Percentiles rank a stretch among this genome's conserved stretches.
These are phyloP conservation scores for Gryganskiella cystojenkinii DNA, from an alignment of 192 early-diverging fungal species.

Conservation along the genomic window DNA sequence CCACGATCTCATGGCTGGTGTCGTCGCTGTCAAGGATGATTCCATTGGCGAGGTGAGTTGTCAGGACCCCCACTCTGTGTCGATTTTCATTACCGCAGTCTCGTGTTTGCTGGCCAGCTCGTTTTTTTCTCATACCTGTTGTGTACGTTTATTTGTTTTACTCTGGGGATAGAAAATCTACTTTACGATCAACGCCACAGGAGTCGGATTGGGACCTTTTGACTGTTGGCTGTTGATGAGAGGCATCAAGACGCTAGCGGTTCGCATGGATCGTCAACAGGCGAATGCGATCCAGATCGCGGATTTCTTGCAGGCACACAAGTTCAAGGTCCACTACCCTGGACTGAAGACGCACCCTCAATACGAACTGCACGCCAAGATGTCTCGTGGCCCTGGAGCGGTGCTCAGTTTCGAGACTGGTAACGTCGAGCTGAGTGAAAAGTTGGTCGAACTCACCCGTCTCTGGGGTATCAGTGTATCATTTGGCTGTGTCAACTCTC, in stretches of 20 bases:
- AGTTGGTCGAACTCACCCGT: constrained; percentile 84
- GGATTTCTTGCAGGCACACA: constrained; percentile 81
- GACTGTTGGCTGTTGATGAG: constrained; percentile 94
- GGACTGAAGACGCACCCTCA: constrained; percentile 86
- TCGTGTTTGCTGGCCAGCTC: no score
- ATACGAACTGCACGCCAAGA: constrained; percentile 79
- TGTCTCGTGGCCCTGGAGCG: constrained; percentile 89
- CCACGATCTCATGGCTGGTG: constrained; percentile 99
- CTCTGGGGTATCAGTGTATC: constrained; percentile 95
- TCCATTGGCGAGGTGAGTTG: constrained; percentile 77
- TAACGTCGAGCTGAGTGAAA: constrained; percentile 77
- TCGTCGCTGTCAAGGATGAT: constrained; percentile 81
- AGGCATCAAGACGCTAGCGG: constrained; percentile 93
- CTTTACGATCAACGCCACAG: constrained; percentile 96
- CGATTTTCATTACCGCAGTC: neutral
- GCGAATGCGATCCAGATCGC: constrained; percentile 83
- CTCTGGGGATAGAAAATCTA: constrained; percentile 73
- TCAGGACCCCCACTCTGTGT: neutral
- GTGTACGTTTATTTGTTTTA: constrained; percentile 7
- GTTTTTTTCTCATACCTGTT: neutral
- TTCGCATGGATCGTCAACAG: constrained; percentile 98
- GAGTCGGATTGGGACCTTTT: constrained; percentile 89
- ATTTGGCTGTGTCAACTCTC: constrained; percentile 98
- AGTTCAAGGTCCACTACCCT: constrained; percentile 91
- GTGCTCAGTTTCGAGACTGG: constrained; percentile 97